phyloP scores from a whole-genome alignment of 140 eudicot genomes.

The Erigeron philadelphicus region DNA sequence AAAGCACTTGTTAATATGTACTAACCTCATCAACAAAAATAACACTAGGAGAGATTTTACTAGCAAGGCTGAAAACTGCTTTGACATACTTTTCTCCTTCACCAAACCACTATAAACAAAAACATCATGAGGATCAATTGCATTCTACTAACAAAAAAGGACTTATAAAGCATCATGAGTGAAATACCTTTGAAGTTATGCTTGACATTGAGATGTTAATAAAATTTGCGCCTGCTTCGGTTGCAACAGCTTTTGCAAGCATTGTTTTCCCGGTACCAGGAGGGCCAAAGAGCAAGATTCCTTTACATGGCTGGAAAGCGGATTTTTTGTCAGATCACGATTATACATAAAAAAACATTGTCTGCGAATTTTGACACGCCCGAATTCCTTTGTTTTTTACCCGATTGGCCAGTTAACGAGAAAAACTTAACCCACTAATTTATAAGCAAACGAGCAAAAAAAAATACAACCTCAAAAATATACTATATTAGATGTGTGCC shows the following conservation, averaged over 20 bases:
- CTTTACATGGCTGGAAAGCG: constrained; percentile 74
- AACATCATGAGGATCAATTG: neutral
- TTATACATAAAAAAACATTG: too few relatives aligned
- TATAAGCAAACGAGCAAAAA: too few relatives aligned
- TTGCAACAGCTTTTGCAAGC: constrained; percentile 98
- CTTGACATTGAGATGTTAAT: constrained; percentile 90
- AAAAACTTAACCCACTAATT: too few relatives aligned
- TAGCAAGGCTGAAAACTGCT: constrained; percentile 85
- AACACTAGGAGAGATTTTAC: constrained; percentile 86
- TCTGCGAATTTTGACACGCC: too few relatives aligned
- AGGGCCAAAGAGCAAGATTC: constrained; percentile 91
- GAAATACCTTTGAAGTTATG: constrained; percentile 76
- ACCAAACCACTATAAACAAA: constrained; percentile 80
- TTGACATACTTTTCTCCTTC: constrained; percentile 92
- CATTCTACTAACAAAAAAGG: neutral
- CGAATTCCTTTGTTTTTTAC: too few relatives aligned
- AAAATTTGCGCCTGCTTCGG: constrained; percentile 97
- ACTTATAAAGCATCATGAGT: neutral
- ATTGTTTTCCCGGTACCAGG: constrained; percentile 97
- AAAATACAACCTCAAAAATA: too few relatives aligned
- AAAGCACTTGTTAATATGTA: constrained; percentile 10
- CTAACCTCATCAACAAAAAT: constrained; percentile 88
- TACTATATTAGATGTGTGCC: neutral
- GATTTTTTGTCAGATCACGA: constrained; percentile 17
- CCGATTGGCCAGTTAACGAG: too few relatives aligned